phyloP scores from a whole-genome alignment of 140 eudicot genomes.

The Flaveria floridana region DNA sequence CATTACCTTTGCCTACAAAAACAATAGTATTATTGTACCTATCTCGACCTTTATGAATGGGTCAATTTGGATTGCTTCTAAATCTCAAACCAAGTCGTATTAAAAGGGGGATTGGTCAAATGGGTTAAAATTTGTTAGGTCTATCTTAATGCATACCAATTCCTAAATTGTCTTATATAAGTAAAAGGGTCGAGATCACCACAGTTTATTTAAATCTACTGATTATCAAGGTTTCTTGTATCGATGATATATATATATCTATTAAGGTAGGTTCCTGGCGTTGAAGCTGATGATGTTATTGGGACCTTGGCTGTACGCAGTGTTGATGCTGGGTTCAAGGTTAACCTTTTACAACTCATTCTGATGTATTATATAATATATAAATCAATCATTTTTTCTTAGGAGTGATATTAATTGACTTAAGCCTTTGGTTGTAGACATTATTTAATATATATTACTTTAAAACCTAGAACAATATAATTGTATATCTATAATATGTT shows the following conservation, averaged over 20 bases:
- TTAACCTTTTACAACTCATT: slow-evolving; percentile 32
- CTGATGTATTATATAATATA: slow-evolving; percentile 18
- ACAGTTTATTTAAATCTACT: not conserved
- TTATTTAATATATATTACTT: not conserved
- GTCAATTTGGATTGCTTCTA: too few species aligned
- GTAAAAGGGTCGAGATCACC: not conserved
- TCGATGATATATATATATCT: slow-evolving; percentile 17
- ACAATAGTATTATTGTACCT: not conserved
- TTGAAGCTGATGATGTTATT: slow-evolving; percentile 99
- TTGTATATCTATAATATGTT: not conserved
- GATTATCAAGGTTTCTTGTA: slow-evolving; percentile 7
- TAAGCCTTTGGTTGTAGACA: slow-evolving; percentile 5
- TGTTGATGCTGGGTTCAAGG: slow-evolving; percentile 89
- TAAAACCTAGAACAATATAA: not conserved
- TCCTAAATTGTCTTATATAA: not conserved
- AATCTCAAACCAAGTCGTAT: too few species aligned
- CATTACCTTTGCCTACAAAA: not conserved
- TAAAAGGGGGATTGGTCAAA: too few species aligned
- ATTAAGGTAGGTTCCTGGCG: slow-evolving; percentile 87
- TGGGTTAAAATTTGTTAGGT: too few species aligned
- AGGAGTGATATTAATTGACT: not conserved
- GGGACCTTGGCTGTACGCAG: slow-evolving; percentile 89
- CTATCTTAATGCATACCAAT: too few species aligned
- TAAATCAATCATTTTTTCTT: slow-evolving; percentile 7
- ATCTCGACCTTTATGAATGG: too few species aligned